These are phyloP conservation scores for Fusarium sp. DNA, from an alignment of 2,329 filamentous ascomycete species.

Conservation along the genomic window DNA sequence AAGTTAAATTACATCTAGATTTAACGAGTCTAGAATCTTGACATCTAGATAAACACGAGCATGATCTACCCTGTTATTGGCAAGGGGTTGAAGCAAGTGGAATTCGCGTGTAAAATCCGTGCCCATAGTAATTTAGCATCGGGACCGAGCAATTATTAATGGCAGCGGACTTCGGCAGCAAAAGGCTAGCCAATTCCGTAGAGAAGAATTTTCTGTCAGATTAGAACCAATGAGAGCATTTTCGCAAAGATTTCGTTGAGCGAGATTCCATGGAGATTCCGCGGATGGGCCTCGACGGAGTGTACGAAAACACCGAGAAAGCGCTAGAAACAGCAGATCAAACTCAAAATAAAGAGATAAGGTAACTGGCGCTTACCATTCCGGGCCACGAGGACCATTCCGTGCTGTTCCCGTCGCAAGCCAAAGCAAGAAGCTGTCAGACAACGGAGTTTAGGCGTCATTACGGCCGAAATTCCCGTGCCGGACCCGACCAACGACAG, in stretches of 20 bases:
- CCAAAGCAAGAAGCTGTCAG: neutral
- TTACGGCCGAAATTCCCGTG: constrained; percentile 34
- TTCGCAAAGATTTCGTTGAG: constrained; percentile 10
- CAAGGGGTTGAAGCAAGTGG: constrained; percentile 20
- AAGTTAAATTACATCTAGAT: too few species aligned
- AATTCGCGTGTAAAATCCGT: constrained; percentile 14
- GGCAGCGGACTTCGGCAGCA: constrained; percentile 18
- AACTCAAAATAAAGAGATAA: neutral
- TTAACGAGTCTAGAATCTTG: constrained; percentile 1
- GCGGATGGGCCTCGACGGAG: neutral
- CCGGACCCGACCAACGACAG: constrained; percentile 26
- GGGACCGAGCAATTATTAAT: constrained; percentile 5
- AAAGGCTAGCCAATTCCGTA: constrained; percentile 20
- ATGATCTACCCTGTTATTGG: constrained; percentile 23
- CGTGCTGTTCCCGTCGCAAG: neutral
- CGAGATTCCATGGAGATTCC: constrained; percentile 17
- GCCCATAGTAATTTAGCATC: neutral
- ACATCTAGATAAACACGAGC: constrained; percentile 27
- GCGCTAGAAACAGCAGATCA: neutral
- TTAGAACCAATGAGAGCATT: neutral
- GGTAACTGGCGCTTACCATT: neutral
- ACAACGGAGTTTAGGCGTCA: constrained; percentile 14
- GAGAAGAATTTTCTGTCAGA: neutral
- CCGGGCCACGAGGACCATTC: neutral
- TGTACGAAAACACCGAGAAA: neutral